These are phyloP conservation scores for Melampsora larici-populina DNA, from an alignment of 1,284 basidiomycete species.

Conservation along the genomic window DNA sequence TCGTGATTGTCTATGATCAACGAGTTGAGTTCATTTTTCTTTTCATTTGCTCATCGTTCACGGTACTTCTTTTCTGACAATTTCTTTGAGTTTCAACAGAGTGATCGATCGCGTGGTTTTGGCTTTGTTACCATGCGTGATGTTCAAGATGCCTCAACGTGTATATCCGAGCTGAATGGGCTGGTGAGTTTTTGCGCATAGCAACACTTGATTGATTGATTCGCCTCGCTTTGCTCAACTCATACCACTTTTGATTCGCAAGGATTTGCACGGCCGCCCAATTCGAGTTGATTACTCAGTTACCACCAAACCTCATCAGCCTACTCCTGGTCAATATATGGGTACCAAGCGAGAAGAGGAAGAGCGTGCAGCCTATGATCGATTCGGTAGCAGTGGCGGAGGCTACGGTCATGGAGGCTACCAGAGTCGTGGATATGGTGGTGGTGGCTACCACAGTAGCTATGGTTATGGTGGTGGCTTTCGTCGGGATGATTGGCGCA, in stretches of 20 bases:
- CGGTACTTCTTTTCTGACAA: background rate
- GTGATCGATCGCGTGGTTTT: constrained; percentile 92
- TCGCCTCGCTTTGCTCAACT: background rate
- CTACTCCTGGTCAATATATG: constrained; percentile 97
- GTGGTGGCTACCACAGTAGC: constrained; percentile 46
- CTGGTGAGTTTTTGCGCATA: constrained; percentile 62
- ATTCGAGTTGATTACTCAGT: constrained; percentile 97
- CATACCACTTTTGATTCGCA: background rate
- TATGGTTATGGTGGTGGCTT: constrained; percentile 47
- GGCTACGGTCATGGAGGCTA: constrained; percentile 58
- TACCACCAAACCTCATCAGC: constrained; percentile 85
- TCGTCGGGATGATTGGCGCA: constrained; percentile 45
- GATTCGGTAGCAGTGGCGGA: constrained; percentile 51
- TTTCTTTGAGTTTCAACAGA: constrained; percentile 58
- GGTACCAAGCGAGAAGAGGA: constrained; percentile 69
- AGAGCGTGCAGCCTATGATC: constrained; percentile 49
- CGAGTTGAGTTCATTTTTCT: constrained; percentile 57
- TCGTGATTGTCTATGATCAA: constrained; percentile 97
- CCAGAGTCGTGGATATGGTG: constrained; percentile 47
- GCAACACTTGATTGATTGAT: background rate
- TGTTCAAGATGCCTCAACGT: constrained; percentile 78
- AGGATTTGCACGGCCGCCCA: constrained; percentile 89
- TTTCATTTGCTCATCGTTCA: constrained; percentile 43
- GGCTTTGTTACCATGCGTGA: constrained; percentile 92
- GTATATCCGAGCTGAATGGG: constrained; percentile 88